Base-by-base conservation (phyloP, 1,284 basidiomycete genomes). In the Xerocomus nothofagi region DNA sequence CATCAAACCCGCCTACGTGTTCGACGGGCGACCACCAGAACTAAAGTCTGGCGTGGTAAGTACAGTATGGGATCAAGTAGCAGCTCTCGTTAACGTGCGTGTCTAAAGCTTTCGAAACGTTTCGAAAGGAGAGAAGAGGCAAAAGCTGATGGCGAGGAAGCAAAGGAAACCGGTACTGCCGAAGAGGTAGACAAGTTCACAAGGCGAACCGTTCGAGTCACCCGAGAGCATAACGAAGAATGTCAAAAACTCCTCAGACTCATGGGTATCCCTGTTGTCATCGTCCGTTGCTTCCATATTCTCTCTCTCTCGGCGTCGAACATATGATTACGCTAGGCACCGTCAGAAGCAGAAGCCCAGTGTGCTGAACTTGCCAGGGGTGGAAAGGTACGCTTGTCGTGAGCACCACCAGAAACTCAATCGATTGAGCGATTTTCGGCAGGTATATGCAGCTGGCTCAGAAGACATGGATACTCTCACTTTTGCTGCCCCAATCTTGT, bases 391-490 rank as follows among this genome's bases (percentile, higher is more conserved):
- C 6, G 66, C 18, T 44, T 31, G 29, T 26, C 5, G 18, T 36
- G 31, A 29, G 10, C 7, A 40, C 31, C 3, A 46, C 32, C 51
- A 18, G 44, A 43, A 21, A 17, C 30, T 44, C 49, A 6, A 57
- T 32, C 46, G n/a, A 34, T 26, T 43, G 37, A 56, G 45, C 20
- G 30, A 21, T 43, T 32, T n/a, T 29, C 40, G 54, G 4, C 60
- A 93, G 90, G 92, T 98, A 18, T 99, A 90, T 64, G 97, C 91
- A 1, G 95, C 95, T 5, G 97, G 97, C 6, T 98, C 94, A 0
- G 97, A 99, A 72, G 97, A 99, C 68, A 99, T 99, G 97, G 97
- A 99, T 64, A 99, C 97, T 3, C 82, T 99, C 37, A 99, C 97
- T 0, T 99, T 99, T 75, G 80, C 84, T 58, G 76, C 96, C 1